phyloP scores from a whole-genome alignment of 2,329 filamentous ascomycete genomes.

The Ophiognomonia clavigignenti-juglandacearum region DNA sequence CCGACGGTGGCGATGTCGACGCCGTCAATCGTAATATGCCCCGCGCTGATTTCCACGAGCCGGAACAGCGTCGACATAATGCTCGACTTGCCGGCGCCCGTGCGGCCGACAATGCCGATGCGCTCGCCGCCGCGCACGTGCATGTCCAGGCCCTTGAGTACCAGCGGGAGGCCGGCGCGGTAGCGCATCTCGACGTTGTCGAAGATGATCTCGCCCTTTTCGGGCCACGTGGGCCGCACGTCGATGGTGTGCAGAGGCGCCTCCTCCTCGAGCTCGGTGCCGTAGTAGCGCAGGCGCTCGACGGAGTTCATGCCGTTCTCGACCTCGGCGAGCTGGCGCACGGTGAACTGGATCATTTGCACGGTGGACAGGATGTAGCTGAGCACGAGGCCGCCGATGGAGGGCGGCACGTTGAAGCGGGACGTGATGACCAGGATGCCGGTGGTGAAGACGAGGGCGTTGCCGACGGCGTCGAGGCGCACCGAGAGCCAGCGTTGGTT shows the following conservation, averaged over 20 bases:
- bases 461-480: conserved; percentile 80
- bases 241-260: conserved; percentile 74
- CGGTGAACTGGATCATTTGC: conserved; percentile 93
- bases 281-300: conserved; percentile 87
- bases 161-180: conserved; percentile 64
- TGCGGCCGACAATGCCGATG: conserved; percentile 65
- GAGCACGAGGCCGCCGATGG: conserved; percentile 80
- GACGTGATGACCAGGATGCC: conserved; percentile 90
- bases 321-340: conserved; percentile 88
- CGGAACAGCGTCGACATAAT: conserved; percentile 63
- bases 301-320: conserved; percentile 98
- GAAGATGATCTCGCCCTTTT: conserved; percentile 77
- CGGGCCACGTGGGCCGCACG: conserved; percentile 74
- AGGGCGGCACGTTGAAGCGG: conserved; percentile 78
- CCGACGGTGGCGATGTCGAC: conserved; percentile 54
- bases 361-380: conserved; percentile 92
- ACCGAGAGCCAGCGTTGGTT: conserved; percentile 92
- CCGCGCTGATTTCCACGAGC: conserved; percentile 40
- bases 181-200: conserved; percentile 76
- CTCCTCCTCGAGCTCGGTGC: conserved; percentile 80
- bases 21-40: conserved; percentile 40
- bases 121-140: conserved; percentile 71
- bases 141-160: conserved; percentile 66
- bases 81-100: conserved; percentile 61
- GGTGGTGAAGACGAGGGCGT: conserved; percentile 77